Percentiles rank a stretch among this genome's conserved stretches.
These are phyloP conservation scores for Teratosphaeria viscida DNA, from an alignment of 2,329 filamentous ascomycete species.

Conservation along the genomic window DNA sequence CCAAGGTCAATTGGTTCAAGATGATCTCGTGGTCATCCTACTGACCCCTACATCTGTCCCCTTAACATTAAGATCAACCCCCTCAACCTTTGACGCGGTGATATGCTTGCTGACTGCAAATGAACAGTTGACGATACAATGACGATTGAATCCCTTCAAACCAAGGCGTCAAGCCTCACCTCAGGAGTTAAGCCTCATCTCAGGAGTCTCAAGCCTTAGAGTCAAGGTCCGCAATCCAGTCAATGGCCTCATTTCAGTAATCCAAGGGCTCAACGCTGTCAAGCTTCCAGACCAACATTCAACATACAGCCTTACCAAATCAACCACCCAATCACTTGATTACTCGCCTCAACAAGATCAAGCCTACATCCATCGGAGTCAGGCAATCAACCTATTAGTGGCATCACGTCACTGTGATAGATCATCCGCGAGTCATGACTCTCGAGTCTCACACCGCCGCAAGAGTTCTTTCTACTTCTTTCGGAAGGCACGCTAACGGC, in stretches of 20 bases:
- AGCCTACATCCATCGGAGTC: neutral
- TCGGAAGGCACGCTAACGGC: neutral
- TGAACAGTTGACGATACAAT: neutral
- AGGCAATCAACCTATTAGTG: neutral
- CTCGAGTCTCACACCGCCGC: neutral
- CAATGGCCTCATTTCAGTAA: neutral
- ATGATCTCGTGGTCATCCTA: no score
- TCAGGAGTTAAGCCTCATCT: neutral
- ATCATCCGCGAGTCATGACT: neutral
- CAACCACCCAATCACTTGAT: neutral
- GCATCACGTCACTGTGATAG: neutral
- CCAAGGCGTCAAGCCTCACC: neutral
- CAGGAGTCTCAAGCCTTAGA: neutral
- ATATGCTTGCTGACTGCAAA: neutral
- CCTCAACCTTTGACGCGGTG: neutral
- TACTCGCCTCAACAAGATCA: neutral
- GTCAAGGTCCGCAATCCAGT: neutral
- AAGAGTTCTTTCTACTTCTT: neutral
- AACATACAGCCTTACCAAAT: no score
- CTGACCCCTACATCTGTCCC: no score
- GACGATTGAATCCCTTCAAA: neutral
- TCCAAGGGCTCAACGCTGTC: neutral
- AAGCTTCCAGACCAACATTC: neutral
- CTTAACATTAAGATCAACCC: no score
- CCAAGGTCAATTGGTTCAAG: no score